These are phyloP conservation scores for Pezicula neosporulosa DNA, from an alignment of 2,329 filamentous ascomycete species.

Conservation along the genomic window DNA sequence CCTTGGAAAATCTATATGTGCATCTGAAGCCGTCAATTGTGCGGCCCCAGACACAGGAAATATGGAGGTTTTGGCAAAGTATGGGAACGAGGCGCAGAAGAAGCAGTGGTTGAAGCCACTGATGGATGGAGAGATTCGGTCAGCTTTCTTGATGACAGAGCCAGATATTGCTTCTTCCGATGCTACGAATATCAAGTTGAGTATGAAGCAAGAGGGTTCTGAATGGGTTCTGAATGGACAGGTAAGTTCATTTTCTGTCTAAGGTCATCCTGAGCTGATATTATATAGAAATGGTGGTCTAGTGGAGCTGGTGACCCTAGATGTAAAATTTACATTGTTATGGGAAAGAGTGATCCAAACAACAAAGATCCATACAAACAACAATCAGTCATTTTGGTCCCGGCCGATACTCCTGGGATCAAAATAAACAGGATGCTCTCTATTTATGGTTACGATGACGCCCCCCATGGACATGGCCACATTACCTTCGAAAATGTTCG, in stretches of 20 bases:
- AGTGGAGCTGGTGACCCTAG: constrained; percentile 90
- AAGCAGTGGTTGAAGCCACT: constrained; percentile 76
- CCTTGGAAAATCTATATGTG: constrained; percentile 79
- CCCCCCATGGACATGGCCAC: constrained; percentile 96
- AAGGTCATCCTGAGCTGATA: constrained; percentile 12
- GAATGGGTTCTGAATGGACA: constrained; percentile 89
- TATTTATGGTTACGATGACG: constrained; percentile 95
- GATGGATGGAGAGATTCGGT: constrained; percentile 80
- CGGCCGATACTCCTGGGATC: constrained; percentile 75
- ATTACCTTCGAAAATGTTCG: constrained; percentile 87
- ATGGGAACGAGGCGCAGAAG: constrained; percentile 84
- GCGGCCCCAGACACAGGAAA: constrained; percentile 90
- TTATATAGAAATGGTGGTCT: constrained; percentile 91
- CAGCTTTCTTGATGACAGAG: constrained; percentile 93
- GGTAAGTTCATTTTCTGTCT: constrained; percentile 40
- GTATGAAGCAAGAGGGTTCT: constrained; percentile 78
- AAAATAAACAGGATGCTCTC: constrained; percentile 91
- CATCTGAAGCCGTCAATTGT: constrained; percentile 87
- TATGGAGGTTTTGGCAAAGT: constrained; percentile 93
- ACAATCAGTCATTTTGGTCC: constrained; percentile 90
- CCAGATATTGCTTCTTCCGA: constrained; percentile 85
- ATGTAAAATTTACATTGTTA: constrained; percentile 92
- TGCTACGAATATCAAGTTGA: constrained; percentile 87
- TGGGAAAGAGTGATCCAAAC: constrained; percentile 83
- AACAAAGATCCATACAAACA: constrained; percentile 80